phyloP scores from a whole-genome alignment of 306 rosid genomes.

The Arachis hypogaea region DNA sequence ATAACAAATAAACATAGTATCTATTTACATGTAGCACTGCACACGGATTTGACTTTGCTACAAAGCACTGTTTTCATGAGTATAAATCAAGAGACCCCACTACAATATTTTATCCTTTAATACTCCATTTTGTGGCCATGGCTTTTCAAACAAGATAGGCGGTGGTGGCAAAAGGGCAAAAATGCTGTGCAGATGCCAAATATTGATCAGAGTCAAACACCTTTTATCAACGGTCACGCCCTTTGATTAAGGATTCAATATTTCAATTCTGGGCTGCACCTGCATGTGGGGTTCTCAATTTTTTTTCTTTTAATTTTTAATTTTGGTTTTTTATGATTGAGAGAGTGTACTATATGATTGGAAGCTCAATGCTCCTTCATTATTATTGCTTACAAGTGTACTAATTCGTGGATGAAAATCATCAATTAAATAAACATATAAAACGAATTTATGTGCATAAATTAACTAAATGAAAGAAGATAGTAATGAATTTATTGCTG shows the following conservation, averaged over 20 bases:
- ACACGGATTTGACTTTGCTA: constrained; percentile 48
- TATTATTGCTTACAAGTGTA: too few species aligned
- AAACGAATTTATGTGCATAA: too few species aligned
- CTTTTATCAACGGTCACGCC: constrained; percentile 35
- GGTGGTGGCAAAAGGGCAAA: constrained; percentile 28
- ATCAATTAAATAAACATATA: too few species aligned
- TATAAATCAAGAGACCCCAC: constrained; percentile 46
- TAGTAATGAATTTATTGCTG: too few species aligned
- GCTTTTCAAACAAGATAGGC: constrained; percentile 55
- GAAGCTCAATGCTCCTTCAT: constrained; percentile 30
- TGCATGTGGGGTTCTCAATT: constrained; percentile 61
- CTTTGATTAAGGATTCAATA: constrained; percentile 40
- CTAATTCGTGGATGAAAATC: too few species aligned
- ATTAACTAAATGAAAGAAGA: too few species aligned
- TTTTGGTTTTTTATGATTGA: constrained; percentile 43
- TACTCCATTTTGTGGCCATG: constrained; percentile 21
- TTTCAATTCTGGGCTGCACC: constrained; percentile 40
- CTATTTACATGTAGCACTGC: constrained; percentile 27
- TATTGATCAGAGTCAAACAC: constrained; percentile 34
- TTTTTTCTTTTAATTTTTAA: constrained; percentile 5
- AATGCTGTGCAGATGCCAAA: constrained; percentile 18
- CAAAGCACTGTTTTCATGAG: neutral
- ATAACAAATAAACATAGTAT: too few species aligned
- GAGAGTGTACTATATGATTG: neutral
- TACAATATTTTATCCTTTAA: constrained; percentile 13